A percentile compares a stretch with the other conserved stretches of the same genome.
These are phyloP conservation scores for Fusarium protoensiforme DNA, from an alignment of 2,329 filamentous ascomycete genomes.

Conservation along the genomic window DNA sequence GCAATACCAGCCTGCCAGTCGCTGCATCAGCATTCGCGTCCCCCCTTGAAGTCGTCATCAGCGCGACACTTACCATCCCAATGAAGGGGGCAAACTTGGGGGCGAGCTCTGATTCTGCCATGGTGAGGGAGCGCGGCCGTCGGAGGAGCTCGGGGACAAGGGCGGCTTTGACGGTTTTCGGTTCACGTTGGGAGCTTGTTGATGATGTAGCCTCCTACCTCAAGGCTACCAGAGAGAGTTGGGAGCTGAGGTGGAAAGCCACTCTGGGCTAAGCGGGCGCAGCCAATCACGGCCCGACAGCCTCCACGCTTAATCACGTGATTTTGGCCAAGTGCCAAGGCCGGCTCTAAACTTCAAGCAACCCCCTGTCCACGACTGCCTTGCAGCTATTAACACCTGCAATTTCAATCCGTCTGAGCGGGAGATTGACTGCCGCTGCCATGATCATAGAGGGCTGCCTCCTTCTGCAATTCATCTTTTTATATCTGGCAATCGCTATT, in stretches of 20 bases:
- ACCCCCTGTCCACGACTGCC: background rate
- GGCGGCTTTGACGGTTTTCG: constrained; percentile 20
- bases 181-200: constrained; percentile 39
- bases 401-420: background rate
- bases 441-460: background rate
- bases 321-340: background rate
- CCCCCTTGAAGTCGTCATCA: constrained; percentile 9
- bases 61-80: constrained; percentile 76
- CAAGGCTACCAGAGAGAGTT: constrained; percentile 37
- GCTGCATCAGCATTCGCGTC: constrained; percentile 41
- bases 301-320: constrained; percentile 21
- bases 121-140: constrained; percentile 47
- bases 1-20: constrained; percentile 76
- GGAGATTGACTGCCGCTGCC: background rate
- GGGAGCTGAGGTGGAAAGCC: constrained; percentile 38
- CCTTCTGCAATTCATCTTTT: constrained; percentile 13
- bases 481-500: background rate
- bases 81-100: constrained; percentile 90
- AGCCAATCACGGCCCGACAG: constrained; percentile 27
- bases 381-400: background rate
- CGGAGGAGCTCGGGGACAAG: constrained; percentile 27
- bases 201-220: constrained; percentile 44
- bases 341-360: background rate
- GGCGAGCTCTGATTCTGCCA: constrained; percentile 68
- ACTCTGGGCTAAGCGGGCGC: constrained; percentile 4